Conservation (phyloP, 108 stramenopile genomes). For the Skeletonema menzelii region DNA sequence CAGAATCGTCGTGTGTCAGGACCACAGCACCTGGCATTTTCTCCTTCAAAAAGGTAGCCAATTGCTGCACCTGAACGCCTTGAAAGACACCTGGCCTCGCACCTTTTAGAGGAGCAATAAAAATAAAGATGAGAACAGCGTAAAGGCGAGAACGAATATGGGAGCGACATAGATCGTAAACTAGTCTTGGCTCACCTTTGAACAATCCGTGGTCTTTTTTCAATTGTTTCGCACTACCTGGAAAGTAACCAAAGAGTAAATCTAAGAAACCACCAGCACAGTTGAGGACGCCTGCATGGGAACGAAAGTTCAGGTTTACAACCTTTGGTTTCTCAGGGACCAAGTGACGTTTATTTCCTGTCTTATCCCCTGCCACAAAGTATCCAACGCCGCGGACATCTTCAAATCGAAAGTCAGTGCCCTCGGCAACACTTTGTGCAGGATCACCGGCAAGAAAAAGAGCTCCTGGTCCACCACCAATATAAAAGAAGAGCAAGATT, state of each 20-base stretch:
- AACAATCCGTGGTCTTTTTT: conserved; percentile 51
- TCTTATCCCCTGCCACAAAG: conserved; percentile 21
- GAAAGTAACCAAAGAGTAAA: conserved; percentile 43
- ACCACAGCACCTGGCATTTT: conserved; percentile 33
- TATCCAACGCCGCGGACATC: conserved; percentile 53
- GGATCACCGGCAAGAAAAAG: conserved; percentile 51
- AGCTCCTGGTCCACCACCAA: conserved; percentile 41
- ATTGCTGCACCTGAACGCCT: conserved; percentile 17
- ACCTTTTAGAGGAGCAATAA: no score
- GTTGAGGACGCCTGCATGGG: conserved; percentile 58
- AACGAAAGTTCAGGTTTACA: conserved; percentile 60
- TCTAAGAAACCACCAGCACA: conserved; percentile 45
- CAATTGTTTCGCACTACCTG: conserved; percentile 46
- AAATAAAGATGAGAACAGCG: no score
- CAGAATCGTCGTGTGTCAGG: conserved; percentile 44
- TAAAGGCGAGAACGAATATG: no score
- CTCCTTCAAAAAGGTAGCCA: conserved; percentile 17
- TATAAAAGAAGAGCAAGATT: conserved; percentile 51
- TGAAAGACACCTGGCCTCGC: conserved; percentile 54
- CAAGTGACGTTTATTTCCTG: conserved; percentile 13
- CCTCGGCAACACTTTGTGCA: conserved; percentile 60
- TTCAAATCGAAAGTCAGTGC: conserved; percentile 68
- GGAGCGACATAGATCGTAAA: no score
- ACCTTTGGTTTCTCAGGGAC: conserved; percentile 51
- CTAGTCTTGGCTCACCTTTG: no score